Evolutionary conservation across 2,329 filamentous ascomycete species (phyloP).

Genomic region (Botrytis byssoidea): DNA sequence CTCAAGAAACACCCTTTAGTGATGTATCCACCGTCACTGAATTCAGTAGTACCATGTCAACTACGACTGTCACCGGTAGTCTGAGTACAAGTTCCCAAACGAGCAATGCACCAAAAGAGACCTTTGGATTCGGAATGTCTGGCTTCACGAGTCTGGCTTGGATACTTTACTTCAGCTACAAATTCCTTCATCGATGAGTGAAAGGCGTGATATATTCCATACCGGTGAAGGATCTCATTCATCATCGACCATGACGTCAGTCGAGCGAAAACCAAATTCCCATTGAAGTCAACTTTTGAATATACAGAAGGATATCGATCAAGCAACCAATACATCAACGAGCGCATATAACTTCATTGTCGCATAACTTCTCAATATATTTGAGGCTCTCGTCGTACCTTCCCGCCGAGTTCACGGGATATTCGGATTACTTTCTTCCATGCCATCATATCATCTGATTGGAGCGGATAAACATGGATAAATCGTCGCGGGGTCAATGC

Average conservation of each 20-base stretch:
- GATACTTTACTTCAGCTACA: conserved; percentile 19
- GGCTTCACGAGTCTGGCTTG: conserved; percentile 2
- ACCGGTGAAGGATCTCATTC: not conserved
- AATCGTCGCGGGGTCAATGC: conserved; percentile 22
- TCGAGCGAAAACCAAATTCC: not conserved
- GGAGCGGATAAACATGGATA: conserved; percentile 32
- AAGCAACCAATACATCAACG: not conserved
- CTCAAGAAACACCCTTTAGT: not conserved
- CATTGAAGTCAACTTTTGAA: not conserved
- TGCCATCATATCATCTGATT: conserved; percentile 24
- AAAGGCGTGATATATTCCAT: not conserved
- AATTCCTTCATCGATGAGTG: not conserved
- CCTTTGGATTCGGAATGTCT: not conserved
- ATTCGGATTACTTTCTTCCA: conserved; percentile 2
- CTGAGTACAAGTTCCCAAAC: conserved; percentile 8
- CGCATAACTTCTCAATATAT: not conserved
- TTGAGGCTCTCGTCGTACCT: conserved; percentile 1
- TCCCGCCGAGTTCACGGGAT: not conserved
- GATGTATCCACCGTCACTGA: conserved; percentile 18
- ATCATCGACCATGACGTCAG: not conserved
- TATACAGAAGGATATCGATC: no score
- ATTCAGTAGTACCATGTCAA: conserved; percentile 13
- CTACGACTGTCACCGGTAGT: conserved; percentile 17
- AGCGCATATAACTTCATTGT: not conserved
- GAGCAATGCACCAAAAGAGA: not conserved